Conservation (phyloP, 495 filamentous ascomycete species). For the Trichoderma gamsii region DNA sequence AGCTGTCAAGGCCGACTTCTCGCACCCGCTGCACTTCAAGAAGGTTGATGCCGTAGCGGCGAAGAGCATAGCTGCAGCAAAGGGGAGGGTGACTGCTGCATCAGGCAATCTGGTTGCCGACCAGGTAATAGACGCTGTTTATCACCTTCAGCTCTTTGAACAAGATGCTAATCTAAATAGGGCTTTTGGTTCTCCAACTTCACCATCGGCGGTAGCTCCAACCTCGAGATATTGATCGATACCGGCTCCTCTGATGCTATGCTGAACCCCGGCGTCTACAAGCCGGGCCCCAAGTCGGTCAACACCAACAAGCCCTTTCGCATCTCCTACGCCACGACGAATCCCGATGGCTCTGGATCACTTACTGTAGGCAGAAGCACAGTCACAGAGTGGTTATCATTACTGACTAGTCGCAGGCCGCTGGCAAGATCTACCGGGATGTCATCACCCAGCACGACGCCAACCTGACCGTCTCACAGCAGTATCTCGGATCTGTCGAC, state of each 20-base stretch:
- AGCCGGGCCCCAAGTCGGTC: background rate
- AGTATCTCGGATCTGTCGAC: background rate
- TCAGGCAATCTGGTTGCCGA: background rate
- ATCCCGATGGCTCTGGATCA: slow-evolving; percentile 1
- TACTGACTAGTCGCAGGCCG: background rate
- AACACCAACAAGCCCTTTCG: background rate
- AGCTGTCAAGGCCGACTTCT: slow-evolving; percentile 6
- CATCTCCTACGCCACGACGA: background rate
- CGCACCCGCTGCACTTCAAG: slow-evolving; percentile 4
- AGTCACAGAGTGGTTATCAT: background rate
- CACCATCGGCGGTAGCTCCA: slow-evolving; percentile 8
- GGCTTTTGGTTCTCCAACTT: slow-evolving; percentile 12
- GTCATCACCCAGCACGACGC: slow-evolving; percentile 9
- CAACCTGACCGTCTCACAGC: slow-evolving; percentile 2
- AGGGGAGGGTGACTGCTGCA: background rate
- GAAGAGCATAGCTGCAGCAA: slow-evolving; percentile 3
- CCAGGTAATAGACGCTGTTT: background rate
- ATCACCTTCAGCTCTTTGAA: too few relatives aligned
- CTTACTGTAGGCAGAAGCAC: background rate
- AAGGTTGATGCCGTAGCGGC: slow-evolving; percentile 1
- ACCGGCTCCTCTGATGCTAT: slow-evolving; percentile 1
- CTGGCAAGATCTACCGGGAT: background rate
- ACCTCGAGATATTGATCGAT: background rate
- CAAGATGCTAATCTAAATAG: background rate
- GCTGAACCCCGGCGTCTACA: background rate